Evolutionary conservation across 225 moss, liverwort and hornwort species (phyloP).

Genomic region (Rhytidiadelphus loreus): DNA sequence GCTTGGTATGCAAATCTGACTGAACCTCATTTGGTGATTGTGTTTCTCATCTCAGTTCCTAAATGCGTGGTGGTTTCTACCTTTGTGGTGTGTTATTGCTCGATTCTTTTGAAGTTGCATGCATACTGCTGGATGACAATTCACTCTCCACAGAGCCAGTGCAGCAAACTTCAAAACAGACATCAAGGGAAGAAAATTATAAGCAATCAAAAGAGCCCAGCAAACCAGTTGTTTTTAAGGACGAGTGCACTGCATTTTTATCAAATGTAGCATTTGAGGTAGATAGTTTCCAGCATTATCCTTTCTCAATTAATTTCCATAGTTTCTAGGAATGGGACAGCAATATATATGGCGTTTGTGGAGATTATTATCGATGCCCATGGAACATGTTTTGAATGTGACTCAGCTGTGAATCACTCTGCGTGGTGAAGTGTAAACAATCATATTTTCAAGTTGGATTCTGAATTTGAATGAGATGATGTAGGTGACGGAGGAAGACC

Average conservation of each 20-base stretch:
- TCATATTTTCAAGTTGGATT: background rate
- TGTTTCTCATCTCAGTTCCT: background rate
- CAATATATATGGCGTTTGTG: background rate
- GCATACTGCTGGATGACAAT: background rate
- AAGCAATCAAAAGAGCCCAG: constrained; percentile 17
- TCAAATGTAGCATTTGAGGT: constrained; percentile 79
- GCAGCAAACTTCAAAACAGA: constrained; percentile 12
- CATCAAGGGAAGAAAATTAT: background rate
- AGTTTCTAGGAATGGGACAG: background rate
- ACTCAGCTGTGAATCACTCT: background rate
- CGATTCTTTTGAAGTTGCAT: background rate
- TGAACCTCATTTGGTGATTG: background rate
- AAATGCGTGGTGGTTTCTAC: background rate
- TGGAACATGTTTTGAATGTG: background rate
- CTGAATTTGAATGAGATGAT: constrained; percentile 2
- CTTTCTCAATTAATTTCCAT: background rate
- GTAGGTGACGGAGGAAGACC: constrained; percentile 71
- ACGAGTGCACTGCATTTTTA: constrained; percentile 88
- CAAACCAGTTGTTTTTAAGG: constrained; percentile 48
- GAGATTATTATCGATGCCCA: background rate
- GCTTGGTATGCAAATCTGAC: background rate
- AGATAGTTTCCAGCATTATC: background rate
- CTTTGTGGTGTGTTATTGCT: background rate
- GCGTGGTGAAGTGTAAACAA: background rate
- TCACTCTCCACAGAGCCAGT: constrained; percentile 4